A percentile compares a stretch with the other conserved stretches of the same genome.
Evolutionary conservation across 768 basidiomycete species (phyloP).

Genomic region (Rickenella mellea): DNA sequence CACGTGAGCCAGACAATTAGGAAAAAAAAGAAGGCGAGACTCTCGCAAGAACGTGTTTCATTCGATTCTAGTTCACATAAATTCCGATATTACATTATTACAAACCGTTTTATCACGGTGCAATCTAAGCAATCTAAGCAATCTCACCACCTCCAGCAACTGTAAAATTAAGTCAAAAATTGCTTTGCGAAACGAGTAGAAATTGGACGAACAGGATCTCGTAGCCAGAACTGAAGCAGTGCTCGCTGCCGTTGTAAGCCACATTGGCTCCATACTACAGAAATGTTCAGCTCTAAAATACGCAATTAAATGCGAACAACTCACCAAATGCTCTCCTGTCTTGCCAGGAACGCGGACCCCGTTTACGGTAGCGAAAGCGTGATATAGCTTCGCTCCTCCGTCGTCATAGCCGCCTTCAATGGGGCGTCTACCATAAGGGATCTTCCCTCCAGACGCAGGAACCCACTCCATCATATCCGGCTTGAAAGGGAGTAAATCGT

Average conservation of each 20-base stretch:
- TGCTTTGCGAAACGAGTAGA: background rate
- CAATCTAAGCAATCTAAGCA: too few species aligned
- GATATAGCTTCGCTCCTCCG: slow-evolving; percentile 54
- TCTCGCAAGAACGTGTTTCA: too few species aligned
- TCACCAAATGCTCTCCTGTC: slow-evolving; percentile 57
- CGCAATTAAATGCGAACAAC: slow-evolving; percentile 8
- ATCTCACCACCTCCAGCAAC: slow-evolving; percentile 27
- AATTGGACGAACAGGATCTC: slow-evolving; percentile 28
- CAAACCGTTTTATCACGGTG: too few species aligned
- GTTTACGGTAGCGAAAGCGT: slow-evolving; percentile 45
- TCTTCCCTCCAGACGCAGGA: slow-evolving; percentile 43
- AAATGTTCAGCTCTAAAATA: background rate
- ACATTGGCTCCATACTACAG: slow-evolving; percentile 32
- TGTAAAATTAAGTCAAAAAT: slow-evolving; percentile 8
- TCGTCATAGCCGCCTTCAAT: slow-evolving; percentile 75
- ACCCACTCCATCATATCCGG: slow-evolving; percentile 69
- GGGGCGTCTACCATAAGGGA: slow-evolving; percentile 48
- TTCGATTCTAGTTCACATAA: too few species aligned
- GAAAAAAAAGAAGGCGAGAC: too few species aligned
- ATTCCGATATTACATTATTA: too few species aligned
- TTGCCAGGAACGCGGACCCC: slow-evolving; percentile 64
- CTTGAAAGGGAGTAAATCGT: slow-evolving; percentile 66
- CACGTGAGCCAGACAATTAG: too few species aligned
- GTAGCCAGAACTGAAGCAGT: slow-evolving; percentile 28
- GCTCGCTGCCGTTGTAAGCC: slow-evolving; percentile 29